phyloP scores from a whole-genome alignment of 768 basidiomycete genomes.

The Termitomyces sp. region DNA sequence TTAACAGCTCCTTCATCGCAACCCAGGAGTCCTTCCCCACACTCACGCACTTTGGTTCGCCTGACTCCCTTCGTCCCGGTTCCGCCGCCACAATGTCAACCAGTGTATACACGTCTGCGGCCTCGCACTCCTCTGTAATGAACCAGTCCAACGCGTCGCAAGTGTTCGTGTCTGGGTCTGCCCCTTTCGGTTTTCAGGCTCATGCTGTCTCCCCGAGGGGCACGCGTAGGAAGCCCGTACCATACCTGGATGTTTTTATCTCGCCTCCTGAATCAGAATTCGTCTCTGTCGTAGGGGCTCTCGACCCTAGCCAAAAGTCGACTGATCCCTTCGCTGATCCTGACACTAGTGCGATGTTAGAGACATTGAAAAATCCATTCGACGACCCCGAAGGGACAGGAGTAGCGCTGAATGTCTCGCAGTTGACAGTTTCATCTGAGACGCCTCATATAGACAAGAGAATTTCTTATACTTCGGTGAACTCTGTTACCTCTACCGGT shows the following conservation, averaged over 20 bases:
- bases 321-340: constrained; percentile 15
- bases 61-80: not conserved
- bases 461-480: not conserved
- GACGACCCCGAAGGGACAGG: constrained; percentile 8
- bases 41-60: not conserved
- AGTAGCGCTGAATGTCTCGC: not conserved
- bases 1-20: constrained; percentile 4
- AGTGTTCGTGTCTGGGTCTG: not conserved
- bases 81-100: not conserved
- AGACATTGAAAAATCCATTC: constrained; percentile 10
- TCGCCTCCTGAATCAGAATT: not conserved
- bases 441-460: constrained; percentile 5
- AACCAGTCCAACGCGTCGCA: not conserved
- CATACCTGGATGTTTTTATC: constrained; percentile 9
- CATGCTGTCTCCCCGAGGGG: not conserved
- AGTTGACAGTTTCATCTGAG: constrained; percentile 6
- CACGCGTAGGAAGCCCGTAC: constrained; percentile 13
- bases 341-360: not conserved
- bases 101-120: not conserved
- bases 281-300: not conserved
- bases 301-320: constrained; percentile 1
- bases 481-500: not conserved
- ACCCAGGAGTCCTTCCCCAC: constrained; percentile 6
- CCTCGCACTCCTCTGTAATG: constrained; percentile 1
- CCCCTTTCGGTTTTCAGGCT: not conserved